Evolutionary conservation across 1,284 basidiomycete species (phyloP), one percentile per base, ranked within the genome.

Genomic region (Vanrija sp.): DNA sequence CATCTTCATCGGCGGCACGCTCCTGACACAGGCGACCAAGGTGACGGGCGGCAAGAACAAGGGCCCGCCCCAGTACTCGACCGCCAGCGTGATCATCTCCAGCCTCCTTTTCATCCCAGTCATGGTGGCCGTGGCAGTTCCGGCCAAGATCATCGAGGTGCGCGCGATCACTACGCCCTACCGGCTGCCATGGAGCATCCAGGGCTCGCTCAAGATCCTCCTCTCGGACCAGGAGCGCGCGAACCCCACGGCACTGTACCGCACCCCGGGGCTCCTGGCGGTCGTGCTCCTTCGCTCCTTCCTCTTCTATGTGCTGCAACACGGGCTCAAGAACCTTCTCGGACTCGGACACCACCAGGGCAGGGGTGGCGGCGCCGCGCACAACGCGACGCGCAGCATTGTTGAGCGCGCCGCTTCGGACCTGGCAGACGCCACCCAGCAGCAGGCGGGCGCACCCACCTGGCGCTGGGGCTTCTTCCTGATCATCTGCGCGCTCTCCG

Each of bases 101-200:
- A 47, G 72, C 18, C 72, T 76, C 52, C 71, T 69, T 6, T 54
- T 84, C 44, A 81, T 86, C 64, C 85, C 89, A 2, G 85, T 89
- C 75, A 58, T 91, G 23, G 25, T 23, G 3, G 18, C 43, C n/a
- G 78, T 92, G 38, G 82, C 85, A 21, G 81, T 93, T 19, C 91
- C 91, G 10, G 84, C 84, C 52, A 84, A 84, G 1, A 83, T 92
- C 49, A 77, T 93, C 51, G 87, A 88, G 21, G 88, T 89, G 71
- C 82, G 89, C 49, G 82, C 90, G 2, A 88, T 93, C 64, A 91
- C 89, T 18, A 93, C 90, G 0, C 90, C 91, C 1, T 86, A 89
- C 75, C 85, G 83, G 64, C 79, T 93, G 18, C 83, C 87, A 2
- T 80, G 86, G 66, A 78, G 81, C 38, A 80, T 83, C 1, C 67